Evolutionary conservation across 208 protist species (phyloP), one percentile per base, ranked within the genome.

Genomic region (Trypanosoma platydactyli): DNA sequence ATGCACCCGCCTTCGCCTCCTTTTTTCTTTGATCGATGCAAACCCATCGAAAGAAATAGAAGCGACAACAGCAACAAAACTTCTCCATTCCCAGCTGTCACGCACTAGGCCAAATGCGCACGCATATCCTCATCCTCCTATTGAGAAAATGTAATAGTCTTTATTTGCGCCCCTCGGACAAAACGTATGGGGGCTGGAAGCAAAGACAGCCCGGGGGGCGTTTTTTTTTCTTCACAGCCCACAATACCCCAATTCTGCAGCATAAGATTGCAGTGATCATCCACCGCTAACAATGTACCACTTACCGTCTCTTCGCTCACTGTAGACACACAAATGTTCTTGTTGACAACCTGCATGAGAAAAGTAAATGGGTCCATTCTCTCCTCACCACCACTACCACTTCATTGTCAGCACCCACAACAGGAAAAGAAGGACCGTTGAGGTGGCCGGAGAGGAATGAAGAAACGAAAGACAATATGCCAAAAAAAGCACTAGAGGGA

Each of bases 261-360:
- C 46, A 90, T 53, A 18, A 90, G 62, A 58, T 92, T 92, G 55
- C 81, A 80, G 25, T 86, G 68, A 29, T 92, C 86, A 63, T 92
- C 86, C 6, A 90, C 75, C 22, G 75, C 79, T 29, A 88, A 35
- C 49, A 92, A 68, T n/a, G 71, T 84, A 15, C 86, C 86, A 18
- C 45, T 41, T 1, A 54, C 65, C 24, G 29, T 64, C 16, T 69
- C 69, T 42, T 68, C 64, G 42, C 64, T 52, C 40, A 81, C 48
- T 33, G 77, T 66, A 50, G 56, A 49, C 22, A 87, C 81, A 44
- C 30, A 44, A 30, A 87, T 75, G 24, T 2, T 30, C 13, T 77
- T 62, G 20, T 85, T 64, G n/a, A 92, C 46, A 60, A 73, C 72
- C 41, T 71, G 55, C n/a, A 75, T 42, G 7, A 92, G 64, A 61